Evolutionary conservation across 345 rosid species (phyloP).

Genomic region (Abelmoschus esculentus): DNA sequence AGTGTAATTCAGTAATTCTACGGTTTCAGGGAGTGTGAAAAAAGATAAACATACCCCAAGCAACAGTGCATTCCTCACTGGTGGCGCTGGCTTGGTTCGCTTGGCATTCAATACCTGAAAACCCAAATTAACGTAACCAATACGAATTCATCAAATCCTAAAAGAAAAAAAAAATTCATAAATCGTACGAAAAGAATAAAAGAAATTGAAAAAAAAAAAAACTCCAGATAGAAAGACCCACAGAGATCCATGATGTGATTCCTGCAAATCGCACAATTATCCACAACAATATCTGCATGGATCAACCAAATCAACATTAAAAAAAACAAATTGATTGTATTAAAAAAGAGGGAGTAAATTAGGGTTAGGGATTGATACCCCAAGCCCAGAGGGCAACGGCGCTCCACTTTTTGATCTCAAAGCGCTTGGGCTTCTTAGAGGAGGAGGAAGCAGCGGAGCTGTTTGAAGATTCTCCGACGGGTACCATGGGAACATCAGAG

Average conservation of each 20-base stretch:
- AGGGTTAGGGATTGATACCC: neutral
- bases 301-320: neutral
- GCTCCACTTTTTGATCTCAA: constrained; percentile 3
- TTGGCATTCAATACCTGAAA: constrained; percentile 86
- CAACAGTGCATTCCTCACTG: constrained; percentile 98
- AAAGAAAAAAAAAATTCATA: neutral
- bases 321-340: neutral
- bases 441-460: neutral
- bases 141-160: neutral
- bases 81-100: constrained; percentile 96
- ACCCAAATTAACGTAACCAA: neutral
- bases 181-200: neutral
- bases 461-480: neutral
- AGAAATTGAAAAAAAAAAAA: neutral
- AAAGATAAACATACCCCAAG: constrained; percentile 62
- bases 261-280: constrained; percentile 1
- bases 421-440: neutral
- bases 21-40: neutral
- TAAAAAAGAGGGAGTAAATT: neutral
- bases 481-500: neutral
- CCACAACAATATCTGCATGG: constrained; percentile 1
- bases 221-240: neutral
- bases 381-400: neutral
- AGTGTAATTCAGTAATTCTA: neutral
- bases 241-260: constrained; percentile 4